These are phyloP conservation scores for Fusarium multiceps DNA, from an alignment of 2,329 filamentous ascomycete species.

Conservation along the genomic window DNA sequence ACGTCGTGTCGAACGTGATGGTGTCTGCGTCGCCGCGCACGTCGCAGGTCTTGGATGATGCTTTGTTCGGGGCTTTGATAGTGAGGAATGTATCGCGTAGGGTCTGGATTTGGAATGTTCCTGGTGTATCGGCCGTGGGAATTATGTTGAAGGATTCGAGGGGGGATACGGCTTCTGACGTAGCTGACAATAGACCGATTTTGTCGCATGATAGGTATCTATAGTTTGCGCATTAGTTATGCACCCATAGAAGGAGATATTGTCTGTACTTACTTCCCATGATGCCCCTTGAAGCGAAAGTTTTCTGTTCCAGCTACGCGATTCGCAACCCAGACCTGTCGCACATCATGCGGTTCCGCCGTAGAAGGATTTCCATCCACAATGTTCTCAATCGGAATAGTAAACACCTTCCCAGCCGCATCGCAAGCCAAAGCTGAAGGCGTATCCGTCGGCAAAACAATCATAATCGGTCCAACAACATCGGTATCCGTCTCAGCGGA, in stretches of 20 bases:
- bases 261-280: constrained; percentile 73
- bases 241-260: accelerated
- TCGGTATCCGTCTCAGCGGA: constrained; percentile 80
- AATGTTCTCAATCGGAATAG: constrained; percentile 85
- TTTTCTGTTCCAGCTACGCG: constrained; percentile 83
- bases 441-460: constrained; percentile 81
- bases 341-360: constrained; percentile 93
- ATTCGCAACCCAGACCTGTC: constrained; percentile 95
- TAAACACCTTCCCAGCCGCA: constrained; percentile 86
- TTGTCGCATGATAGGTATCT: constrained; percentile 90
- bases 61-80: constrained; percentile 65
- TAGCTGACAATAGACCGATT: constrained; percentile 80
- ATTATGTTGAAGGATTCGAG: constrained; percentile 85
- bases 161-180: constrained; percentile 81
- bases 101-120: constrained; percentile 80
- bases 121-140: constrained; percentile 71
- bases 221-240: constrained; percentile 25
- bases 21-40: constrained; percentile 80
- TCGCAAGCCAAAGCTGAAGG: constrained; percentile 86
- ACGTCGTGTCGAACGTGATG: constrained; percentile 74
- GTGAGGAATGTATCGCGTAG: constrained; percentile 76
- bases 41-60: constrained; percentile 65
- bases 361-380: constrained; percentile 84
- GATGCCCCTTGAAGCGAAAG: constrained; percentile 88
- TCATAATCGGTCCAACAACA: constrained; percentile 82